These are phyloP conservation scores for Saccharomycopsis sp. DNA, from an alignment of 805 yeast species.

Conservation along the genomic window DNA sequence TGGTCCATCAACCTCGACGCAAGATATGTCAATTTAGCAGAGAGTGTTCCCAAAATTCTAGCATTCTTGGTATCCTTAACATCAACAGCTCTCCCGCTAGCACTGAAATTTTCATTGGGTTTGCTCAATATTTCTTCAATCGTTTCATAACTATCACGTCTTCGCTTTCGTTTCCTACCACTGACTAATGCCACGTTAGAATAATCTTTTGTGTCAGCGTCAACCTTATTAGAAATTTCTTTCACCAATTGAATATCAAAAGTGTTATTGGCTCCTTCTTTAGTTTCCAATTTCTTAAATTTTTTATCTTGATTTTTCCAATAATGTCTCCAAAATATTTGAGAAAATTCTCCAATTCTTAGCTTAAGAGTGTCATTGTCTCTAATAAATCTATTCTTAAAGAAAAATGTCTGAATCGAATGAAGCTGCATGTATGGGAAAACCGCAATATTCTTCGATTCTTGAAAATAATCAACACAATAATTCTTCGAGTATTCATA, in stretches of 20 bases:
- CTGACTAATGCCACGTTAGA: background rate
- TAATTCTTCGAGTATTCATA: conserved; percentile 33
- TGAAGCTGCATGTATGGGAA: conserved; percentile 57
- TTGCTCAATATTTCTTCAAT: background rate
- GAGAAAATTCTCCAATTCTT: conserved; percentile 31
- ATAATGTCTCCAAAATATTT: conserved; percentile 46
- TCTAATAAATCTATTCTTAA: conserved; percentile 41
- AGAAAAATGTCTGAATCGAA: conserved; percentile 45
- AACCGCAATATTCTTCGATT: conserved; percentile 29
- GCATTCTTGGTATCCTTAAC: conserved; percentile 27
- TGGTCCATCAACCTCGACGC: conserved; percentile 48
- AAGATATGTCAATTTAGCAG: conserved; percentile 57
- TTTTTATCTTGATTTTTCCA: conserved; percentile 36
- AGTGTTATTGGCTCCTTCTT: conserved; percentile 30
- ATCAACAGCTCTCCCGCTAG: background rate
- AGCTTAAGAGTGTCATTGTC: conserved; percentile 27
- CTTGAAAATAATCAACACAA: conserved; percentile 36
- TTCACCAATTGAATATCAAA: conserved; percentile 32
- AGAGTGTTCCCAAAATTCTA: conserved; percentile 50
- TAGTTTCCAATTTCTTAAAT: conserved; percentile 31
- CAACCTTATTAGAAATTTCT: conserved; percentile 16
- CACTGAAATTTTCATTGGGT: background rate
- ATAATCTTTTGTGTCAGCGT: background rate
- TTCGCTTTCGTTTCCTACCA: background rate
- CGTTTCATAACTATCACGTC: background rate